These are phyloP conservation scores for Nemania sp. DNA, from an alignment of 2,329 filamentous ascomycete genomes.

Conservation along the genomic window DNA sequence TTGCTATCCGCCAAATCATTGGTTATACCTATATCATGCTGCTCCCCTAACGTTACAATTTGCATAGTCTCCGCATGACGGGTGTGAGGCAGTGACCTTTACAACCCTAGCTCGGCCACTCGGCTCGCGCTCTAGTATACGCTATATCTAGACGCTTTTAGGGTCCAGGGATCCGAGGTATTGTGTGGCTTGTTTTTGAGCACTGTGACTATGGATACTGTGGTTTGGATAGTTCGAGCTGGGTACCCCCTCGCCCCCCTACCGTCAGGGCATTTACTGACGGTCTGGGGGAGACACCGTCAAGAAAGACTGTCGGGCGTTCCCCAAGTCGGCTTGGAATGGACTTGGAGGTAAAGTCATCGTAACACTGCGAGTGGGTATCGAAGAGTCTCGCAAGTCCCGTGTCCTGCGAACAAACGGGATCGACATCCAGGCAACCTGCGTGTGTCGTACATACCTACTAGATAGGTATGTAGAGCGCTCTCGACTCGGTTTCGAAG, in stretches of 20 bases:
- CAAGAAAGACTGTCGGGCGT: neutral
- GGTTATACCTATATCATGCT: neutral
- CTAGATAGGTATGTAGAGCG: neutral
- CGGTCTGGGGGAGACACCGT: conserved; percentile 7
- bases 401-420: conserved; percentile 12
- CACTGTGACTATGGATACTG: conserved; percentile 32
- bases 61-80: conserved; percentile 31
- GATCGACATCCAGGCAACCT: conserved; percentile 20
- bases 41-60: neutral
- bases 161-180: conserved; percentile 20
- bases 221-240: conserved; percentile 8
- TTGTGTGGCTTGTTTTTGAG: conserved; percentile 2
- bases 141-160: neutral
- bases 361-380: conserved; percentile 32
- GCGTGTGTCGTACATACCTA: neutral
- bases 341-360: conserved; percentile 5
- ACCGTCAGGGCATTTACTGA: conserved; percentile 29
- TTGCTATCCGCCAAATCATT: neutral
- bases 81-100: conserved; percentile 39
- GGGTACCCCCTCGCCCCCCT: neutral
- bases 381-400: conserved; percentile 8
- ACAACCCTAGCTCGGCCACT: conserved; percentile 24
- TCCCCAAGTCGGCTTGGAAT: neutral
- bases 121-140: conserved; percentile 20
- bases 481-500: conserved; percentile 26